Evolutionary conservation across 805 yeast genomes (phyloP), one percentile per base, ranked within the genome.

Genomic region (Barnettozyma populi): DNA sequence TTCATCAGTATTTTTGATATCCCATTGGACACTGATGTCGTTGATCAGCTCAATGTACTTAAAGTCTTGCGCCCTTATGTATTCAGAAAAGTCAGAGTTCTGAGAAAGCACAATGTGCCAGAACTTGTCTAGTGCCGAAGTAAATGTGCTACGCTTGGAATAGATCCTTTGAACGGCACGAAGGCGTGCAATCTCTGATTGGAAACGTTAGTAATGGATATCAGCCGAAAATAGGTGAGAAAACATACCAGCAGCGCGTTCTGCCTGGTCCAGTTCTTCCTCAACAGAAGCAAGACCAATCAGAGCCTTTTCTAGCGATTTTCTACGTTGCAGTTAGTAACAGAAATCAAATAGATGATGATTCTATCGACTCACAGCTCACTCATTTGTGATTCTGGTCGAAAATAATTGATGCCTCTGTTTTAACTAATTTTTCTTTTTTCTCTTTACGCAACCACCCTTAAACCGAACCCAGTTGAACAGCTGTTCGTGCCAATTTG

Each of bases 101-200:
- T 86, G 88, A 2, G 90, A 89, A 10, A 92, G 66, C 0, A 86
- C 96, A 45, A 84, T 77, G 57, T 86, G 84, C 98, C 98, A 92
- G 64, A 92, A 90, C 53, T 78, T 78, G 1, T 90, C 89, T 38
- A 90, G 76, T 4, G 71, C 62, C 5, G 56, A 47, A 14, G 82
- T 70, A n/a, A 75, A 66, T 7, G 57, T 69, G 21, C 86, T 72
- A 55, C 97, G 72, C 48, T 74, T 65, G 6, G 61, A 69, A 59
- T 79, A 88, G 7, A 86, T 70, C 18, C 80, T 76, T 52, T 74
- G 76, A 7, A 88, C 74, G 27, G 75, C 66, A 42, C 66, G 64
- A 35, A 83, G 63, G 44, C 86, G 71, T 51, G 67, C 76, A 39
- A 75, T 63, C 56, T 83, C 73, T 52, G 39, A 8, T 6, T 9